Percentiles rank a stretch among this genome's conserved stretches.
Conservation (phyloP, 371 early-diverging fungal species). For the Actinomortierella wolfii region DNA sequence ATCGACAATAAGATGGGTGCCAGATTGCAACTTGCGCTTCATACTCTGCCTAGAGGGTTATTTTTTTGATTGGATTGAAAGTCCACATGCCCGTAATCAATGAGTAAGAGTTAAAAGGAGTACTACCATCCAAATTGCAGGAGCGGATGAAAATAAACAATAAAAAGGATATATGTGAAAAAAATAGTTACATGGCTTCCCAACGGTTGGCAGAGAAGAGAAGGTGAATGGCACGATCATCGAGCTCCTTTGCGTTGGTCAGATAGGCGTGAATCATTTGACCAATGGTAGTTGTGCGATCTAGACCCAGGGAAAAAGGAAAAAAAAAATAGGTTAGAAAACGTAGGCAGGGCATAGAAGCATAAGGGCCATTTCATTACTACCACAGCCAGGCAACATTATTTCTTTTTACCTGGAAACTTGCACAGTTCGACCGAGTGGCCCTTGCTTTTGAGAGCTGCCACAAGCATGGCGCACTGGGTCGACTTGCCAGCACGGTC, state of each 20-base stretch:
- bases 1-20: constrained; percentile 90
- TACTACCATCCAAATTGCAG: neutral
- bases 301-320: constrained; percentile 45
- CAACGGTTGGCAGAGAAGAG: constrained; percentile 95
- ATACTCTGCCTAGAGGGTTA: constrained; percentile 55
- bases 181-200: constrained; percentile 57
- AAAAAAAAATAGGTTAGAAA: constrained; percentile 14
- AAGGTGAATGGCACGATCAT: constrained; percentile 91
- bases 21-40: constrained; percentile 57
- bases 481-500: constrained; percentile 98
- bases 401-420: constrained; percentile 80
- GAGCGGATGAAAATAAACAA: neutral
- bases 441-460: constrained; percentile 56
- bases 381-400: constrained; percentile 3
- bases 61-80: neutral
- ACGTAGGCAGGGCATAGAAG: constrained; percentile 15
- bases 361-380: neutral
- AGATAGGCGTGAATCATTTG: constrained; percentile 91
- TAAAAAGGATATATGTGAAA: too few species aligned
- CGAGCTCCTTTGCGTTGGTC: constrained; percentile 65
- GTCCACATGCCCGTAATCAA: neutral
- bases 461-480: constrained; percentile 74
- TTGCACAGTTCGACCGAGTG: constrained; percentile 56
- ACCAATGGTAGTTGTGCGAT: constrained; percentile 93
- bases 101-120: neutral